Evolutionary conservation across 2,329 filamentous ascomycete species (phyloP), one percentile per base, ranked within the genome.

Genomic region (Verticillium longisporum): DNA sequence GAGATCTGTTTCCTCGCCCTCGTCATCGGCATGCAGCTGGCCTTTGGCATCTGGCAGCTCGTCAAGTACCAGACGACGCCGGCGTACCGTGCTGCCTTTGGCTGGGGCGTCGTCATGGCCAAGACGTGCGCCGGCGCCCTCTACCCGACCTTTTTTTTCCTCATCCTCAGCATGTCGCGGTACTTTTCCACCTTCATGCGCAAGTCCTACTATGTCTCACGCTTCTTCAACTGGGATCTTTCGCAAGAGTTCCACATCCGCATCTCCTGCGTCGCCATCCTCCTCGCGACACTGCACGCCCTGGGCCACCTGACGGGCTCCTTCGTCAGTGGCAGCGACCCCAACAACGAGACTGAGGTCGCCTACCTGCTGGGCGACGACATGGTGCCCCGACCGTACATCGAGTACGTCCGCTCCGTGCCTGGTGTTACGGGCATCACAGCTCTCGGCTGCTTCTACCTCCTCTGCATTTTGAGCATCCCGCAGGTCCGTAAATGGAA

Each of bases 141-240:
- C 1, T 85, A 84, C 57, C 82, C 82, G 18, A 84, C 82, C 1
- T 77, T 86, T 61, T n/a, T n/a, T 71, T 84, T 86, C 65, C 73
- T 85, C 61, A 74, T 85, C 6, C 71, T 85, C 5, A 83, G 80
- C 66, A 86, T 85, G 83, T 83, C 80, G 14, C 73, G 83, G 33
- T 83, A 82, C 71, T 76, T 83, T 21, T 78, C 82, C 2, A 85
- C 83, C 0, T 79, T 78, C 60, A 68, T 83, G 45, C 75, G 82
- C 15, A 72, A 78, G n/a, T 82, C 75, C 11, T 82, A 81, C 63
- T 73, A 76, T 59, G 71, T 85, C 61, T 83, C 80, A 2, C 75
- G 80, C 0, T 81, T 85, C 68, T 74, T 85, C 69, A 84, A 85
- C 64, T 84, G 81, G 80, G 82, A 85, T 62, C 68, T 83, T 1